Evolutionary conservation across 2,329 filamentous ascomycete genomes (phyloP).

Genomic region (Diaporthe caulivora): DNA sequence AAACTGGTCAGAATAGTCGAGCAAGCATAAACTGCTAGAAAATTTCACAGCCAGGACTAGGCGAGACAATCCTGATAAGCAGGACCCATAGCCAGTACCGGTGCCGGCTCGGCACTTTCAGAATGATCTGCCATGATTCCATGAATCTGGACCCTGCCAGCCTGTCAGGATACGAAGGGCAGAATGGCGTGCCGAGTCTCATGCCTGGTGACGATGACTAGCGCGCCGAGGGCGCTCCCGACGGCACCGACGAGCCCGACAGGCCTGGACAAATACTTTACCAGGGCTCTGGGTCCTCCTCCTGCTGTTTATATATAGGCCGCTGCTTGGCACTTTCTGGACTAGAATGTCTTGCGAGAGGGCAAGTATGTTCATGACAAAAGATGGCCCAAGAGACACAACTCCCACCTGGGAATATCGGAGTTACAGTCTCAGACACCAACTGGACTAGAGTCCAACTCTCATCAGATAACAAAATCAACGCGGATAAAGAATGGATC

Average conservation of each 20-base stretch:
- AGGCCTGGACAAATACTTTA: neutral
- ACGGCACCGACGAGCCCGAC: slow-evolving; percentile 2
- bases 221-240: slow-evolving; percentile 16
- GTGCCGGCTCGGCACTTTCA: neutral
- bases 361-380: neutral
- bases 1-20: neutral
- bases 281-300: neutral
- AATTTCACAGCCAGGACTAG: no score
- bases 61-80: neutral
- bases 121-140: neutral
- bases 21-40: neutral
- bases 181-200: slow-evolving; percentile 10
- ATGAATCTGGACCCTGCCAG: neutral
- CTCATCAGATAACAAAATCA: neutral
- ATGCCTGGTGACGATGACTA: slow-evolving; percentile 1
- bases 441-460: neutral
- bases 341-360: neutral
- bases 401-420: neutral
- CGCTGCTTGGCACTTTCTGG: neutral
- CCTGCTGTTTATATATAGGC: neutral
- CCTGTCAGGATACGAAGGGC: neutral
- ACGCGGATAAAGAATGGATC: neutral
- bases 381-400: slow-evolving; percentile 4
- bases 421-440: neutral
- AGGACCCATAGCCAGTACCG: neutral